Conservation (phyloP, 805 yeast species). For the Hagleromyces aurorensis region DNA sequence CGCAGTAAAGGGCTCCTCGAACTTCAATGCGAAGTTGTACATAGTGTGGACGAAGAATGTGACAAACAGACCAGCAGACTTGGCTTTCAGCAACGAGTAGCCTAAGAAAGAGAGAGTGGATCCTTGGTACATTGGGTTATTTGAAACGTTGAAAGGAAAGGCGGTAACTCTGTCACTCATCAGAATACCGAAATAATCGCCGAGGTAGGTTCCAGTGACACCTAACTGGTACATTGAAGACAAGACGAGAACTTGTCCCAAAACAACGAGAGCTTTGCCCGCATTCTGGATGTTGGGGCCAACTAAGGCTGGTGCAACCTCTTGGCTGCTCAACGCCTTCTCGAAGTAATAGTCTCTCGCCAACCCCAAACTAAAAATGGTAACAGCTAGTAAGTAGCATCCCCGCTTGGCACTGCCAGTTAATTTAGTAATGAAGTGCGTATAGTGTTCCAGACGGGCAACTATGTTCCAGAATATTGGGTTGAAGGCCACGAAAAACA, state of each 20-base stretch:
- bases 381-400: slow-evolving; percentile 74
- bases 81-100: slow-evolving; percentile 78
- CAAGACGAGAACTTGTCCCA: slow-evolving; percentile 75
- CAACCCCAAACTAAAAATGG: slow-evolving; percentile 82
- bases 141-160: slow-evolving; percentile 85
- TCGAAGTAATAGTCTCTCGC: slow-evolving; percentile 71
- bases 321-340: slow-evolving; percentile 63
- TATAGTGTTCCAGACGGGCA: slow-evolving; percentile 79
- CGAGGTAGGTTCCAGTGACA: slow-evolving; percentile 91
- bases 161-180: slow-evolving; percentile 85
- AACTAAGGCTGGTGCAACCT: slow-evolving; percentile 48
- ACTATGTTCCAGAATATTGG: slow-evolving; percentile 94
- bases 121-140: slow-evolving; percentile 97
- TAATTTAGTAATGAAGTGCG: slow-evolving; percentile 66
- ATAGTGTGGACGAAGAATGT: slow-evolving; percentile 66
- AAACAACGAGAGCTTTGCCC: slow-evolving; percentile 48
- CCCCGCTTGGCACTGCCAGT: slow-evolving; percentile 65
- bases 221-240: slow-evolving; percentile 90
- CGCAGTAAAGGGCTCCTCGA: slow-evolving; percentile 96
- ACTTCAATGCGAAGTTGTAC: slow-evolving; percentile 75
- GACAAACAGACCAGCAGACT: slow-evolving; percentile 79
- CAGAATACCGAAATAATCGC: slow-evolving; percentile 94
- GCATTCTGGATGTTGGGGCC: slow-evolving; percentile 36
- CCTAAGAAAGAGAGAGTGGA: slow-evolving; percentile 86
- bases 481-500: slow-evolving; percentile 73